phyloP scores from a whole-genome alignment of 257 asterid genomes.

The Nicotiana benthamiana region DNA sequence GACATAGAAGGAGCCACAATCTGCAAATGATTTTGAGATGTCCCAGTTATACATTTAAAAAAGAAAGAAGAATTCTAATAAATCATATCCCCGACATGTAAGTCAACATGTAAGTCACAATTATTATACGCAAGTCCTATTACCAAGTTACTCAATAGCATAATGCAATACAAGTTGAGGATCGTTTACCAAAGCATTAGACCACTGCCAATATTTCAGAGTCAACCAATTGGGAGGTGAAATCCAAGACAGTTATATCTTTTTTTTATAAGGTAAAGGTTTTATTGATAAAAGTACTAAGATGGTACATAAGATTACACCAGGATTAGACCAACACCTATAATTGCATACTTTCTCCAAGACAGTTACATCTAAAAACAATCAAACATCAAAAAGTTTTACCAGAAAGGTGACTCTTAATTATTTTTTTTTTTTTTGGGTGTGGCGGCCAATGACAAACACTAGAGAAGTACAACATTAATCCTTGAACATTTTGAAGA shows the following conservation, averaged over 20 bases:
- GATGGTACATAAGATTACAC: too few species aligned
- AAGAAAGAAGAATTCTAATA: neutral
- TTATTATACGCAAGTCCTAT: neutral
- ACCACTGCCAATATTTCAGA: neutral
- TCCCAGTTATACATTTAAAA: constrained; percentile 6
- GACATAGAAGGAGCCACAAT: constrained; percentile 45
- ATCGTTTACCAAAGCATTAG: neutral
- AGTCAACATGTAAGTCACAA: neutral
- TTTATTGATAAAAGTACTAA: too few species aligned
- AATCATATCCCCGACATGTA: neutral
- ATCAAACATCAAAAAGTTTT: neutral
- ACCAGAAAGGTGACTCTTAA: neutral
- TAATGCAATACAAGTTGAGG: neutral
- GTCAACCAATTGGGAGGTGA: neutral
- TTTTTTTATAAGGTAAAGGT: too few species aligned
- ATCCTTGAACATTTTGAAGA: neutral
- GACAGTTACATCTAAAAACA: neutral
- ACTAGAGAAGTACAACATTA: neutral
- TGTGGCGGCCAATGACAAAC: too few species aligned
- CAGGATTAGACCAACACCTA: too few species aligned
- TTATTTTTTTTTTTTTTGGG: neutral
- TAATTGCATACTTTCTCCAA: too few species aligned
- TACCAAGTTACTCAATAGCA: neutral
- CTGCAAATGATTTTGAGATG: constrained; percentile 34
- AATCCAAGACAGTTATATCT: neutral